These are phyloP conservation scores for Akanthomyces dipterigenus DNA, from an alignment of 2,329 filamentous ascomycete species.

Conservation along the genomic window DNA sequence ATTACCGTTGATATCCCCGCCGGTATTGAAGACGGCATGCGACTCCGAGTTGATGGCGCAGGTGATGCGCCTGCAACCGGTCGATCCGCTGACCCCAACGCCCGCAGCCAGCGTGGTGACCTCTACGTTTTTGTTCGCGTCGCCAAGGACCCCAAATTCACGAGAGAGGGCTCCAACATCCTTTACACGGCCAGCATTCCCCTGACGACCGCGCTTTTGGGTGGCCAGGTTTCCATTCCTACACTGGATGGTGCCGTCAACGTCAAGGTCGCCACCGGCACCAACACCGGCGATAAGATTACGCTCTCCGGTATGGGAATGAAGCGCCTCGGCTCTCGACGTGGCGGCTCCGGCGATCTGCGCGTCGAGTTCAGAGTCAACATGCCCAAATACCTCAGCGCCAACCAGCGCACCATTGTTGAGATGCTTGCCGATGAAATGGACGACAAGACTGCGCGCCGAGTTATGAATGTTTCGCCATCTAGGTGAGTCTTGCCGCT, in stretches of 20 bases:
- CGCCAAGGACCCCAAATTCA: conserved; percentile 84
- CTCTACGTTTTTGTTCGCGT: conserved; percentile 88
- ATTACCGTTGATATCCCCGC: conserved; percentile 88
- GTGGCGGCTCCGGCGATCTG: conserved; percentile 69
- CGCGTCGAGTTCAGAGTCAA: conserved; percentile 89
- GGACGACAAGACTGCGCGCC: conserved; percentile 83
- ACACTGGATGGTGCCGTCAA: conserved; percentile 87
- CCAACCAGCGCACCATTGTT: conserved; percentile 85
- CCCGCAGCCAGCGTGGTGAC: conserved; percentile 69
- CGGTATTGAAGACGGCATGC: conserved; percentile 95
- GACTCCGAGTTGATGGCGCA: conserved; percentile 74
- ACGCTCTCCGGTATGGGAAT: conserved; percentile 89
- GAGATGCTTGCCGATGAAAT: conserved; percentile 98
- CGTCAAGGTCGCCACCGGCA: conserved; percentile 85
- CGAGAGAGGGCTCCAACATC: conserved; percentile 79
- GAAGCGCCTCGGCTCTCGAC: conserved; percentile 69
- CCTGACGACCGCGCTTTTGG: conserved; percentile 84
- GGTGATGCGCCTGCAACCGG: conserved; percentile 82
- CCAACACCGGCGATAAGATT: conserved; percentile 85
- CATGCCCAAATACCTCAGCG: conserved; percentile 90
- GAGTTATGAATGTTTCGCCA: conserved; percentile 73
- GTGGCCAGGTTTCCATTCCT: conserved; percentile 82
- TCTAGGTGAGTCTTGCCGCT: conserved; percentile 7
- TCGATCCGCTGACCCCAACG: conserved; percentile 54
- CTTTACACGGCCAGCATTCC: conserved; percentile 88